Conservation (phyloP, 2,329 filamentous ascomycete genomes). For the Emergomyces africanus region DNA sequence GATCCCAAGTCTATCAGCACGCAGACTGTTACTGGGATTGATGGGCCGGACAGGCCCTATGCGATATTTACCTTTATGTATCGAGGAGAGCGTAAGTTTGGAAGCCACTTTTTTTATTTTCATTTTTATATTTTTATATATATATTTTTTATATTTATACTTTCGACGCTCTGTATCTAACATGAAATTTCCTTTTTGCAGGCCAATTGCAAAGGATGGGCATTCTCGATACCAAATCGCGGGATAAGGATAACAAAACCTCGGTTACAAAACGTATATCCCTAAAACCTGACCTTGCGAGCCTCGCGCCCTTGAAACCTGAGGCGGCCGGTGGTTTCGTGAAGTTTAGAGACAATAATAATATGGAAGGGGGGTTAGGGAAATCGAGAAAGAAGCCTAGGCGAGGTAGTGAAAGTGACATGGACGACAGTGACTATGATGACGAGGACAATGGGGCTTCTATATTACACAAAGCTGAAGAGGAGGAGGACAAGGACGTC, state of each 20-base stretch:
- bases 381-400: constrained; percentile 54
- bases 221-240: constrained; percentile 54
- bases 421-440: constrained; percentile 48
- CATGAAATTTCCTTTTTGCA: constrained; percentile 23
- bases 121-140: not conserved
- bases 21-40: constrained; percentile 96
- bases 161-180: not conserved
- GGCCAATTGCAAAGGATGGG: constrained; percentile 97
- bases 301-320: constrained; percentile 68
- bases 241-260: constrained; percentile 47
- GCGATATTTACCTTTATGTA: constrained; percentile 98
- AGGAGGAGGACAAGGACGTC: constrained; percentile 39
- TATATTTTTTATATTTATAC: not conserved
- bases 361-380: constrained; percentile 33
- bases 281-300: constrained; percentile 71
- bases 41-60: constrained; percentile 90
- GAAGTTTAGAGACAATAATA: constrained; percentile 60
- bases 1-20: constrained; percentile 98
- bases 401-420: constrained; percentile 43
- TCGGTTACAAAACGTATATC: constrained; percentile 65
- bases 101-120: not conserved
- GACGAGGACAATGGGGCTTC: constrained; percentile 55
- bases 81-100: constrained; percentile 71
- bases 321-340: constrained; percentile 85
- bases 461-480: constrained; percentile 52